These are phyloP conservation scores for Cicer chorassanicum DNA, from an alignment of 306 rosid genomes.

Conservation along the genomic window DNA sequence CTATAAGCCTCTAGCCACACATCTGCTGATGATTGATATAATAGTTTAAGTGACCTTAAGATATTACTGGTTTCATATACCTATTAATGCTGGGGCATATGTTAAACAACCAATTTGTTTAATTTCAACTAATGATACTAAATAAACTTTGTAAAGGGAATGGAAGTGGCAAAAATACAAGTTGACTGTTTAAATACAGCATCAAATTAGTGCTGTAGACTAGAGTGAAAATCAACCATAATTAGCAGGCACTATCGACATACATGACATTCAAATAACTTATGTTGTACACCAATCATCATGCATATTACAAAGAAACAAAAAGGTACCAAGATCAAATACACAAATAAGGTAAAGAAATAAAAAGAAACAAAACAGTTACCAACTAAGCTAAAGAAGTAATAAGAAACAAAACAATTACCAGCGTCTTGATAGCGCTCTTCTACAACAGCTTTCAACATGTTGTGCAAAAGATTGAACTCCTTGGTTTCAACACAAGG, in stretches of 20 bases:
- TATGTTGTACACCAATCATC: background rate
- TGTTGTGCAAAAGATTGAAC: slow-evolving; percentile 85
- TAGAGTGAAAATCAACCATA: slow-evolving; percentile 6
- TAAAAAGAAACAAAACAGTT: slow-evolving; percentile 30
- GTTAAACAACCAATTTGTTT: background rate
- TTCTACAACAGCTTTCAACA: slow-evolving; percentile 90
- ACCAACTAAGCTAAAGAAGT: slow-evolving; percentile 45
- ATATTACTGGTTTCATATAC: background rate
- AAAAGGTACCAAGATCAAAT: background rate
- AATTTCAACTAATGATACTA: slow-evolving; percentile 32
- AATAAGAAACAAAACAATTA: slow-evolving; percentile 42
- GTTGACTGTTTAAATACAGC: slow-evolving; percentile 1
- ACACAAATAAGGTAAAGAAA: slow-evolving; percentile 4
- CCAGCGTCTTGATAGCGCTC: slow-evolving; percentile 99
- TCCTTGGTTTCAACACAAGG: slow-evolving; percentile 89
- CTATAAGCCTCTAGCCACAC: background rate
- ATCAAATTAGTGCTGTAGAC: slow-evolving; percentile 13
- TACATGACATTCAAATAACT: slow-evolving; percentile 11
- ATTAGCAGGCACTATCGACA: slow-evolving; percentile 17
- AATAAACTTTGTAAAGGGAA: slow-evolving; percentile 1
- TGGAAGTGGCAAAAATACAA: background rate
- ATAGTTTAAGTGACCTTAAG: background rate
- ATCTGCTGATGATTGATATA: background rate
- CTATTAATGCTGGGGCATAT: background rate
- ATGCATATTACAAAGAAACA: background rate